A percentile compares a stretch with the other conserved stretches of the same genome.
phyloP scores from a whole-genome alignment of 1,139 yeast genomes.

The Meyerozyma sp. region DNA sequence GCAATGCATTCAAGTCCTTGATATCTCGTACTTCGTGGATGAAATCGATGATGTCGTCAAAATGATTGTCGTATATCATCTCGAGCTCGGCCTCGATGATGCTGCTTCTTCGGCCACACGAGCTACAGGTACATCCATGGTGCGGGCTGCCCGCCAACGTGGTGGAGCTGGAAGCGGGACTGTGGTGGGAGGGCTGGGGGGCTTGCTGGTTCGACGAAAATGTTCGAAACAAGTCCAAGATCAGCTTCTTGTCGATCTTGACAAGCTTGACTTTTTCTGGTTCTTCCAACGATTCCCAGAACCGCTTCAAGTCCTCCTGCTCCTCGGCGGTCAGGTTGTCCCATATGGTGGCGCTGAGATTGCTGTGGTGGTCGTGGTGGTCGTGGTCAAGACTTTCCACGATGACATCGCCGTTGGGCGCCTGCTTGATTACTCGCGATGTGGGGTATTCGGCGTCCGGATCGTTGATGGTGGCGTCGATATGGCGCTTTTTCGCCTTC shows the following conservation, averaged over 20 bases:
- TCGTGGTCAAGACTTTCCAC: slow-evolving; percentile 47
- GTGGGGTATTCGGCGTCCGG: slow-evolving; percentile 65
- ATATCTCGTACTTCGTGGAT: slow-evolving; percentile 37
- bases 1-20: slow-evolving; percentile 36
- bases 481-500: slow-evolving; percentile 7
- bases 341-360: slow-evolving; percentile 39
- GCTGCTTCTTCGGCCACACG: slow-evolving; percentile 72
- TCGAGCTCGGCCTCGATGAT: slow-evolving; percentile 77
- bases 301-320: slow-evolving; percentile 49
- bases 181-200: slow-evolving; percentile 7
- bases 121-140: slow-evolving; percentile 59
- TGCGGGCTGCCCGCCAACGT: slow-evolving; percentile 4
- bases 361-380: slow-evolving; percentile 5
- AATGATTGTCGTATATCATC: slow-evolving; percentile 51
- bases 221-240: slow-evolving; percentile 54
- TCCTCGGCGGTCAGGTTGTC: slow-evolving; percentile 56
- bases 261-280: slow-evolving; percentile 60
- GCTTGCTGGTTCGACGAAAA: neutral
- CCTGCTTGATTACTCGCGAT: slow-evolving; percentile 67
- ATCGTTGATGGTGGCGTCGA: slow-evolving; percentile 46
- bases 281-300: slow-evolving; percentile 67
- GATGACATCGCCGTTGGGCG: slow-evolving; percentile 68
- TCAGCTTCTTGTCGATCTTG: slow-evolving; percentile 64
- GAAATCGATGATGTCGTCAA: slow-evolving; percentile 41
- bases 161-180: slow-evolving; percentile 5